Percentiles rank a stretch among this genome's conserved stretches.
Evolutionary conservation across 225 moss, liverwort and hornwort species (phyloP).

Genomic region (Ulota crispa): DNA sequence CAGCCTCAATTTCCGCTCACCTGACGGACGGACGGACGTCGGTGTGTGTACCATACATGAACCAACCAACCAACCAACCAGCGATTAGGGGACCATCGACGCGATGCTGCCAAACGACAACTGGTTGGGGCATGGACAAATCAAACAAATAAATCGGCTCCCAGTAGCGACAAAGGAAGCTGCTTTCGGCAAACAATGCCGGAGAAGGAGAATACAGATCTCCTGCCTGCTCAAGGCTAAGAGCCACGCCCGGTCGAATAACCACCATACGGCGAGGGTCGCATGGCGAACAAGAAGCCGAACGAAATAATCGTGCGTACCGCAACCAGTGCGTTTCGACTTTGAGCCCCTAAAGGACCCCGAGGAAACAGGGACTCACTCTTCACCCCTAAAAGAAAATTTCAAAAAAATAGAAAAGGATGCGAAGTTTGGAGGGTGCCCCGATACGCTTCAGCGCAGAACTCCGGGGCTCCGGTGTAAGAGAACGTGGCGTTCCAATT

Average conservation of each 20-base stretch:
- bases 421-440: background rate
- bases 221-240: constrained; percentile 1
- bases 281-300: constrained; percentile 9
- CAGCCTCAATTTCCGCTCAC: constrained; percentile 22
- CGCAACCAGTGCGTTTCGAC: background rate
- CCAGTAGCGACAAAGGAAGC: constrained; percentile 4
- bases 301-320: background rate
- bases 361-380: background rate
- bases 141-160: background rate
- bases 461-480: constrained; percentile 1
- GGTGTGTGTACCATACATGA: background rate
- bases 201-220: background rate
- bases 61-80: background rate
- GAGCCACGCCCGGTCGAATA: background rate
- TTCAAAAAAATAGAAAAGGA: background rate
- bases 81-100: constrained; percentile 13
- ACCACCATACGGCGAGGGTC: constrained; percentile 18
- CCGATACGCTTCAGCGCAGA: constrained; percentile 15
- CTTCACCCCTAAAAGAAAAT: constrained; percentile 14
- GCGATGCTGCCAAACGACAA: constrained; percentile 22
- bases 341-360: background rate
- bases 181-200: background rate
- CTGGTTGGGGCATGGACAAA: background rate
- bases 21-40: background rate
- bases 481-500: constrained; percentile 4